Evolutionary conservation across 768 basidiomycete species (phyloP).

Genomic region (Boletus insuetus): DNA sequence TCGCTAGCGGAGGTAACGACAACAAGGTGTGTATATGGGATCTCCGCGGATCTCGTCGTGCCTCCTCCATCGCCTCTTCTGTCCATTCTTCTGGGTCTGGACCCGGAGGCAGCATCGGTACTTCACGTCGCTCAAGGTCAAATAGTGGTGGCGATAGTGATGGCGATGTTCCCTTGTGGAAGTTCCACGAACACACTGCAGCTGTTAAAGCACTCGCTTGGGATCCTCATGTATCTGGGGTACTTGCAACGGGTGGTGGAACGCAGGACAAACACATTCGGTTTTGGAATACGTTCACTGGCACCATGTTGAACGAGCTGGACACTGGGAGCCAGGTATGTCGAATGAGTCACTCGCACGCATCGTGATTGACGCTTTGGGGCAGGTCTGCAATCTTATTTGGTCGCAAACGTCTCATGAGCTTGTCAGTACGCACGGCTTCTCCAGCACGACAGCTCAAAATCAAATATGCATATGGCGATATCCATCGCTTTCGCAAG

Average conservation of each 20-base stretch:
- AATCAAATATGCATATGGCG: constrained; percentile 97
- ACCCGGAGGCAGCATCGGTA: constrained; percentile 27
- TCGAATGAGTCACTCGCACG: not conserved
- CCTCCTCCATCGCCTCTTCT: constrained; percentile 26
- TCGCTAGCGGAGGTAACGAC: constrained; percentile 96
- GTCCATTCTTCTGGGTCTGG: constrained; percentile 28
- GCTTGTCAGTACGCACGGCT: constrained; percentile 96
- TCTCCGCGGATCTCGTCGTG: constrained; percentile 58
- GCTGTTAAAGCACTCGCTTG: constrained; percentile 98
- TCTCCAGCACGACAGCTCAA: constrained; percentile 88
- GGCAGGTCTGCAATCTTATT: constrained; percentile 94
- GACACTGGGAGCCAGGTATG: constrained; percentile 94
- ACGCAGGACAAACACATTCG: constrained; percentile 99
- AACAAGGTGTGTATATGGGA: constrained; percentile 99
- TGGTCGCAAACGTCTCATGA: constrained; percentile 97
- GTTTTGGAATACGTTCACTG: constrained; percentile 93
- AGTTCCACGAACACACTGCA: constrained; percentile 95
- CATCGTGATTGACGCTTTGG: constrained; percentile 6
- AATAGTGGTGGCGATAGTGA: constrained; percentile 29
- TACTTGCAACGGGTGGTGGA: constrained; percentile 93
- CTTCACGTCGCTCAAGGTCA: constrained; percentile 24
- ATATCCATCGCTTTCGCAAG: constrained; percentile 91
- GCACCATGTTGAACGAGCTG: constrained; percentile 78
- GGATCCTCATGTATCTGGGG: constrained; percentile 91
- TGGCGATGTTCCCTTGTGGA: constrained; percentile 75